Evolutionary conservation across 441 rosid genomes (phyloP).

Genomic region (Gossypium laxum): DNA sequence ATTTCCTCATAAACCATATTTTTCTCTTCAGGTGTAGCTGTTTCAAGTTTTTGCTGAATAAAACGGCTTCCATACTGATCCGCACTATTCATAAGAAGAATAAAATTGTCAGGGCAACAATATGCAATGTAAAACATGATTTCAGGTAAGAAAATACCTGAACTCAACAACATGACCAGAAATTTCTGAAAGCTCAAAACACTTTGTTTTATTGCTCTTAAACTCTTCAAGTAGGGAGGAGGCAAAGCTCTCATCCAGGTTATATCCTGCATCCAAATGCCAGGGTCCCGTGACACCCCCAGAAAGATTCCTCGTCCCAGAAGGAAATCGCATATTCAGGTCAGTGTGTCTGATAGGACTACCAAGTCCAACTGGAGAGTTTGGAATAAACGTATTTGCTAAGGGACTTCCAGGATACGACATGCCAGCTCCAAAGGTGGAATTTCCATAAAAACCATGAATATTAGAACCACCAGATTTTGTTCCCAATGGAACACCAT

Average conservation of each 20-base stretch:
- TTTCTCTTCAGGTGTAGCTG: conserved; percentile 68
- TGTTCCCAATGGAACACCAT: conserved; percentile 36
- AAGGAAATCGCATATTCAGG: conserved; percentile 38
- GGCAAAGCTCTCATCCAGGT: conserved; percentile 42
- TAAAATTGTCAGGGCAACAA: background rate
- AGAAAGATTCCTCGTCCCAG: conserved; percentile 41
- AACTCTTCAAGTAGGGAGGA: conserved; percentile 79
- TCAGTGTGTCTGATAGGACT: conserved; percentile 64
- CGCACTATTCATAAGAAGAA: conserved; percentile 34
- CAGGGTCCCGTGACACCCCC: conserved; percentile 52
- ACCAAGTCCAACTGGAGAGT: conserved; percentile 45
- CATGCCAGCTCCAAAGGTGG: conserved; percentile 50
- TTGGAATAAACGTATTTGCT: conserved; percentile 44
- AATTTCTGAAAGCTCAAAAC: conserved; percentile 68
- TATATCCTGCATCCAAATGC: conserved; percentile 42
- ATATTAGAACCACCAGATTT: conserved; percentile 47
- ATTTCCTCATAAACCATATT: conserved; percentile 74
- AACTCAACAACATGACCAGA: conserved; percentile 74
- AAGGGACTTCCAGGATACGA: conserved; percentile 66
- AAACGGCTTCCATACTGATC: conserved; percentile 88
- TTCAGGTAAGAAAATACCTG: conserved; percentile 36
- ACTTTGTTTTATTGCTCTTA: conserved; percentile 66
- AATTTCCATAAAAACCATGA: conserved; percentile 52
- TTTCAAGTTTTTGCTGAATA: conserved; percentile 85
- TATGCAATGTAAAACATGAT: background rate